These are phyloP conservation scores for Thelonectria olida DNA, from an alignment of 2,329 filamentous ascomycete genomes.

Conservation along the genomic window DNA sequence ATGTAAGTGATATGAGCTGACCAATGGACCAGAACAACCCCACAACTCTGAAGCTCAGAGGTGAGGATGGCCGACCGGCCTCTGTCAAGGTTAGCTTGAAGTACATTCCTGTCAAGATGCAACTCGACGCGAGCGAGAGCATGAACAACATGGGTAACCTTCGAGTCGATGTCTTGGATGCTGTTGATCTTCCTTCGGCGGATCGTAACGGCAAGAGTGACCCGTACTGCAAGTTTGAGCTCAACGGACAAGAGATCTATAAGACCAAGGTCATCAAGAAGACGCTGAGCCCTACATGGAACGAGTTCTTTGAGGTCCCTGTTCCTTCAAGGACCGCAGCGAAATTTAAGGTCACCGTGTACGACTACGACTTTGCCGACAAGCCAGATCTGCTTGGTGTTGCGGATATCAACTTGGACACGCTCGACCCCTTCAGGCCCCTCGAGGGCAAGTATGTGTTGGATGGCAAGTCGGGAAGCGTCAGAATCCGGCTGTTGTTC, in stretches of 20 bases:
- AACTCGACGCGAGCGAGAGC: slow-evolving; percentile 91
- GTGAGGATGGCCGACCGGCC: slow-evolving; percentile 74
- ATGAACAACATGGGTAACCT: slow-evolving; percentile 99
- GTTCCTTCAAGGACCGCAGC: slow-evolving; percentile 86
- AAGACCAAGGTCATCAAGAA: slow-evolving; percentile 98
- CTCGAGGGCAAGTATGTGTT: slow-evolving; percentile 79
- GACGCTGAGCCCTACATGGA: slow-evolving; percentile 93
- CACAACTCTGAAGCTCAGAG: slow-evolving; percentile 81
- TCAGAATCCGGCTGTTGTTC: slow-evolving; percentile 89
- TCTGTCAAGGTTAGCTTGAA: slow-evolving; percentile 92
- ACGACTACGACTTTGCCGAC: slow-evolving; percentile 96
- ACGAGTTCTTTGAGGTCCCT: slow-evolving; percentile 89
- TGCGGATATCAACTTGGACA: slow-evolving; percentile 77
- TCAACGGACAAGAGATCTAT: slow-evolving; percentile 89
- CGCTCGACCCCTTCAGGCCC: slow-evolving; percentile 85
- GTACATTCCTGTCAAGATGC: slow-evolving; percentile 94
- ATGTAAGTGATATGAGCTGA: background rate
- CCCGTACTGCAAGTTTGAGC: slow-evolving; percentile 92
- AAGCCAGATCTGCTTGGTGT: slow-evolving; percentile 91
- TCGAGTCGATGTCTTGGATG: slow-evolving; percentile 92
- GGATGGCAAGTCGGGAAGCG: slow-evolving; percentile 87
- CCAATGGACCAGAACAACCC: slow-evolving; percentile 78
- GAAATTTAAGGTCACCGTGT: slow-evolving; percentile 84
- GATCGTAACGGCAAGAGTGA: slow-evolving; percentile 98
- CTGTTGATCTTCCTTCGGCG: slow-evolving; percentile 85